phyloP scores from a whole-genome alignment of 2,329 filamentous ascomycete species.

The Venturiaceae sp. region DNA sequence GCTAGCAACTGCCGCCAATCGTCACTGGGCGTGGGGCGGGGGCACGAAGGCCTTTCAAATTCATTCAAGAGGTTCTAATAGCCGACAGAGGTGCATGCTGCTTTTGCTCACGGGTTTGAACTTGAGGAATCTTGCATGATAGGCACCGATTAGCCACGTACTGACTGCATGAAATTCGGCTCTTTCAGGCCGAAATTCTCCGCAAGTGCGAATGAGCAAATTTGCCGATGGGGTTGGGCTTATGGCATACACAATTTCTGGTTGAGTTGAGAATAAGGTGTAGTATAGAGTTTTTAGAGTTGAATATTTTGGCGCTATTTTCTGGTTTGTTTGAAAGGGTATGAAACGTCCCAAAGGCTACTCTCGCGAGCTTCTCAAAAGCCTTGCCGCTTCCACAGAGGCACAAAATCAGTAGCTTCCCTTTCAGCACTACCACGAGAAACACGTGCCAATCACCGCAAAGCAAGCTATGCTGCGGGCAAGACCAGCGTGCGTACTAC shows the following conservation, averaged over 20 bases:
- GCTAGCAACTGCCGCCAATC: neutral
- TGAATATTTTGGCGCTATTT: neutral
- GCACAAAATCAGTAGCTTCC: neutral
- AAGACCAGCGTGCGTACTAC: neutral
- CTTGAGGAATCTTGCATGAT: neutral
- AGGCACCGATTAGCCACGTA: neutral
- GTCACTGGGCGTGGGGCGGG: too few relatives aligned
- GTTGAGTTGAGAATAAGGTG: neutral
- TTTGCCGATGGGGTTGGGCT: neutral
- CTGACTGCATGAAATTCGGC: neutral
- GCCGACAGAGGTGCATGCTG: too few relatives aligned
- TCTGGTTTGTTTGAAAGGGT: neutral
- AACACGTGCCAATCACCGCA: neutral
- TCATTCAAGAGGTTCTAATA: too few relatives aligned
- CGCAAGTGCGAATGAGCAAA: neutral
- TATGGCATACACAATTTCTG: neutral
- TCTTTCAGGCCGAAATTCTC: neutral
- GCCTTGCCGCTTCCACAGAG: neutral
- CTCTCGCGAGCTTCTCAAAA: neutral
- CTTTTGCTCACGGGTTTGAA: neutral
- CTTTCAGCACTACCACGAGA: neutral
- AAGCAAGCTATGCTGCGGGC: conserved; percentile 1
- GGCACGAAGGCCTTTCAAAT: too few relatives aligned
- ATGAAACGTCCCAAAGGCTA: too few relatives aligned
- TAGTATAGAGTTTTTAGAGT: neutral